Evolutionary conservation across 257 asterid genomes (phyloP).

Genomic region (Nyctanthes arbortristis): DNA sequence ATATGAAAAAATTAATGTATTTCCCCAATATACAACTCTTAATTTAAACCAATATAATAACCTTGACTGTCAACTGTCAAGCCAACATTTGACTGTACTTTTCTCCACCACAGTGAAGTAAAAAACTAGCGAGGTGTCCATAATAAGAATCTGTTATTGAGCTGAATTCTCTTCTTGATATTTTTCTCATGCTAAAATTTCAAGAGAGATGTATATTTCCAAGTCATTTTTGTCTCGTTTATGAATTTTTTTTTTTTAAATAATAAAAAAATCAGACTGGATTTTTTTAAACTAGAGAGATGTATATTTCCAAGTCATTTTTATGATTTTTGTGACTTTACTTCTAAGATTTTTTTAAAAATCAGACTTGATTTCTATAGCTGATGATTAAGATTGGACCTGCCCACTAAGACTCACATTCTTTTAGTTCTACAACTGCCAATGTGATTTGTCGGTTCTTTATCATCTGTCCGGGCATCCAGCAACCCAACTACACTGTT

Average conservation of each 20-base stretch:
- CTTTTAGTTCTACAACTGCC: not conserved
- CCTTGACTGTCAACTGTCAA: not conserved
- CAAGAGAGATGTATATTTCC: not conserved
- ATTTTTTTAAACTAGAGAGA: too few species aligned
- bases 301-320: not conserved
- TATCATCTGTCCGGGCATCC: not conserved
- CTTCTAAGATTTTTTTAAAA: too few species aligned
- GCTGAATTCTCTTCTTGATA: not conserved
- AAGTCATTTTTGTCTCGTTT: not conserved
- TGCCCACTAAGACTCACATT: not conserved
- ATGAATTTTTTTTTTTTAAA: not conserved
- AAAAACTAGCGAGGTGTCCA: not conserved
- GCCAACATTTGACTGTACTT: not conserved
- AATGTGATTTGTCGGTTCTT: not conserved
- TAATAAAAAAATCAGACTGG: too few species aligned
- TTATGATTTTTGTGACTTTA: not conserved
- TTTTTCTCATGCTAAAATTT: not conserved
- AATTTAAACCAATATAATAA: not conserved
- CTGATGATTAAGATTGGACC: not conserved
- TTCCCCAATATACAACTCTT: not conserved
- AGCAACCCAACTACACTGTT: not conserved
- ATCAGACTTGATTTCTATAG: not conserved
- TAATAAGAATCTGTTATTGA: not conserved
- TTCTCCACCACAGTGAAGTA: not conserved
- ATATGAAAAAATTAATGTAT: not conserved